Evolutionary conservation across 177 flowering plant genomes (phyloP).

Genomic region (Telopea speciosissima): DNA sequence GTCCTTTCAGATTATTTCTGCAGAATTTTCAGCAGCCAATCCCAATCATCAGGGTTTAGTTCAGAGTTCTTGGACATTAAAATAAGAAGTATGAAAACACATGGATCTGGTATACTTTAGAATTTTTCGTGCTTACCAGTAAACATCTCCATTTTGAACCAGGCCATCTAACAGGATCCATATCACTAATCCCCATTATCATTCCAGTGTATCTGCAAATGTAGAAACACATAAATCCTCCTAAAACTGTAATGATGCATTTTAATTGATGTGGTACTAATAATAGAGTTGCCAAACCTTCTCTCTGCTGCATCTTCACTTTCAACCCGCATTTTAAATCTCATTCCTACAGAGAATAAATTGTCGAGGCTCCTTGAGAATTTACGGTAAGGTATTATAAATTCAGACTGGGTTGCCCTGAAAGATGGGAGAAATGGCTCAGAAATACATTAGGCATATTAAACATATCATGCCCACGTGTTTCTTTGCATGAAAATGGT

Average conservation of each 20-base stretch:
- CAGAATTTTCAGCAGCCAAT: no score
- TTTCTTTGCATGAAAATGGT: no score
- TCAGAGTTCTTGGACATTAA: no score
- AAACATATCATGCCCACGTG: not conserved
- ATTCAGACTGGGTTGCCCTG: constrained; percentile 75
- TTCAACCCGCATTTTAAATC: constrained; percentile 85
- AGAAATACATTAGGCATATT: not conserved
- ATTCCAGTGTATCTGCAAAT: constrained; percentile 61
- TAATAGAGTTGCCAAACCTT: constrained; percentile 40
- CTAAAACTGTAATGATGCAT: not conserved
- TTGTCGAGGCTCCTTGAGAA: constrained; percentile 56
- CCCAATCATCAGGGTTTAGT: no score
- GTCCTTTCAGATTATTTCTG: no score
- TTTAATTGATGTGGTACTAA: not conserved
- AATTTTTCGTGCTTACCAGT: constrained; percentile 38
- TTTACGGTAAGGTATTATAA: constrained; percentile 58
- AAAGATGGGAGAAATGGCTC: constrained; percentile 15
- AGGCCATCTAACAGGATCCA: constrained; percentile 82
- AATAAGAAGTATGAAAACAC: not conserved
- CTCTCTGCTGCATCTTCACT: constrained; percentile 85
- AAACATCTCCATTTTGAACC: constrained; percentile 88
- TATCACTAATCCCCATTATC: constrained; percentile 62
- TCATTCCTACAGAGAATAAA: constrained; percentile 59
- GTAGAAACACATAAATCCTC: not conserved
- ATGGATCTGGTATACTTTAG: not conserved